phyloP scores from a whole-genome alignment of 306 rosid species.

The Sphenostylis stenocarpa region DNA sequence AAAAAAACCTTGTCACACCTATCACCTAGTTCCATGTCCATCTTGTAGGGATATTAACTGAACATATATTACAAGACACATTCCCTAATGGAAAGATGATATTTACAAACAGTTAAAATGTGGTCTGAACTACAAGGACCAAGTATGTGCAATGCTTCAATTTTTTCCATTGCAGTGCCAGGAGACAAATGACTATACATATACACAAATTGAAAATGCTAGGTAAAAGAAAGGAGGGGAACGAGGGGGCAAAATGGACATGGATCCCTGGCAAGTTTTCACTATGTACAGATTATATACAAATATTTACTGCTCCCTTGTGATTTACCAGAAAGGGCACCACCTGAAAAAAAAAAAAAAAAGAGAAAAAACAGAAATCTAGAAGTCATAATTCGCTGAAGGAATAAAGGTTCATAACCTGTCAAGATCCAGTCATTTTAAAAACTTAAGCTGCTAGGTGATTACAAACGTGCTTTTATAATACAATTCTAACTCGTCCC shows the following conservation, averaged over 20 bases:
- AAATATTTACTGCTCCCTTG: constrained; percentile 34
- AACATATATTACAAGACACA: background rate
- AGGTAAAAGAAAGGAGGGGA: background rate
- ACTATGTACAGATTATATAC: constrained; percentile 48
- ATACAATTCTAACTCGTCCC: background rate
- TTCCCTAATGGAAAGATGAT: background rate
- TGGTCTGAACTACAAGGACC: constrained; percentile 18
- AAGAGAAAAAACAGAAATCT: background rate
- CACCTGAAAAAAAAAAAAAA: constrained; percentile 63
- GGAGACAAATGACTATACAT: constrained; percentile 30
- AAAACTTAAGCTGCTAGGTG: background rate
- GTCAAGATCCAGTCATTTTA: background rate
- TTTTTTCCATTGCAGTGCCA: background rate
- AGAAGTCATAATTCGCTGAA: background rate
- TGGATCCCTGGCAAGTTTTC: constrained; percentile 21
- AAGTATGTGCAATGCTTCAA: background rate
- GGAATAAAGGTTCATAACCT: background rate
- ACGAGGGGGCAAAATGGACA: background rate
- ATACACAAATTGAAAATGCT: constrained; percentile 1
- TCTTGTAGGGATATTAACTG: background rate
- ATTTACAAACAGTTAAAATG: constrained; percentile 30
- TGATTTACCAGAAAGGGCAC: constrained; percentile 93
- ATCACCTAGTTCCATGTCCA: background rate
- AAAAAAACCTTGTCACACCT: background rate
- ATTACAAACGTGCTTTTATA: background rate